Evolutionary conservation across 345 rosid species (phyloP), one percentile per base, ranked within the genome.

Genomic region (Pseudoturritis turrita): DNA sequence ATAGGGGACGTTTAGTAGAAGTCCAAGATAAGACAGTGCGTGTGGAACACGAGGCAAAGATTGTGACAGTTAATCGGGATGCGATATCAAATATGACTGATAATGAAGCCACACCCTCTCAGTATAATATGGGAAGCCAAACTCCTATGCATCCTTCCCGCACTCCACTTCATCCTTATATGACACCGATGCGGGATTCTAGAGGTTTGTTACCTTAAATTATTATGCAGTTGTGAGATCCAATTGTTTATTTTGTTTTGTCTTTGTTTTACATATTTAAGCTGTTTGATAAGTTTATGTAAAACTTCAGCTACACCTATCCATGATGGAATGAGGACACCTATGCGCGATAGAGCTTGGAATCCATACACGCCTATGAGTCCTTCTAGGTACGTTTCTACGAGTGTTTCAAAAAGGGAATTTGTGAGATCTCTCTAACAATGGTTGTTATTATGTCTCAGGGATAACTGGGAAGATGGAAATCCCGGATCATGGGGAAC

Each of bases 271-370:
- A 21, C 36, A 36, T 49, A 21, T 18, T n/a, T 59, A 15, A 55
- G 51, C 14, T 52, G 13, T 69, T 18, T 71, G 50, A 64, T 56
- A 45, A 31, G 15, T 58, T 36, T 41, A 43, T 52, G 68, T 51
- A 26, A 45, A 44, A 26, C 43, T 80, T 71, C 82, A 90, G 97
- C 90, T 57, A 89, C 92, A n/a, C 97, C 96, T 11, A 86, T 85
- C 68, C 96, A 88, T 74, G 93, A 88, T 85, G 98, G 98, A 62
- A 90, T 93, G 98, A 86, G 98, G 59, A 87, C 96, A 29, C 98
- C 92, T 10, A 90, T 90, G 97, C 92, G 85, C 62, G 89, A 84
- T 67, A 82, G 90, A 54, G 97, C 94, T 41, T 90, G 98, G 97
- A 91, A 88, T 82, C 98, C 97, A 57, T 89, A 80, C 78, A 65